phyloP scores from a whole-genome alignment of 805 yeast species.

The Teunomyces aglyptinius region DNA sequence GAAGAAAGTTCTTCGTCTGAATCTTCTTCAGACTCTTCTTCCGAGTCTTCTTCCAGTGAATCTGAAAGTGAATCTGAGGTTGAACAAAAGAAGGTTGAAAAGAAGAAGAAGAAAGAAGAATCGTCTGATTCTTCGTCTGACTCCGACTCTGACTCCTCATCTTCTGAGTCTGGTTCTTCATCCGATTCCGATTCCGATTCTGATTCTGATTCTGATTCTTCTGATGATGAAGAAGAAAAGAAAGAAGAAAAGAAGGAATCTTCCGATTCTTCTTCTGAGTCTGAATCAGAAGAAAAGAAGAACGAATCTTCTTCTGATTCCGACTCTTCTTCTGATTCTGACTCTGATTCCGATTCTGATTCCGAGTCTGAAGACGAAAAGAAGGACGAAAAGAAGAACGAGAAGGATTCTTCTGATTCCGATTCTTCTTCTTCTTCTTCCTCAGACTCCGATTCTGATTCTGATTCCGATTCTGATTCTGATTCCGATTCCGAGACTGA shows the following conservation, averaged over 20 bases:
- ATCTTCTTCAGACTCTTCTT: constrained; percentile 17
- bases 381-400: constrained; percentile 12
- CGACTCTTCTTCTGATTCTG: constrained; percentile 9
- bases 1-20: constrained; percentile 17
- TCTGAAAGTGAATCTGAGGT: constrained; percentile 27
- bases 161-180: constrained; percentile 8
- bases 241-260: constrained; percentile 13
- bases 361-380: not conserved
- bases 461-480: constrained; percentile 27
- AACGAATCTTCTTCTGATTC: constrained; percentile 17
- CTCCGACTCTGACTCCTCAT: constrained; percentile 15
- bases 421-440: constrained; percentile 10
- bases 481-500: constrained; percentile 21
- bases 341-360: not conserved
- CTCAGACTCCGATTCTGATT: constrained; percentile 13
- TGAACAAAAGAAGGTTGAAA: constrained; percentile 14
- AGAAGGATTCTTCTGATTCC: constrained; percentile 17
- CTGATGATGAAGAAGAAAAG: constrained; percentile 23
- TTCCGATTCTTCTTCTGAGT: not conserved
- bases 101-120: constrained; percentile 13
- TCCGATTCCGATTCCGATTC: constrained; percentile 30
- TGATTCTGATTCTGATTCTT: constrained; percentile 34
- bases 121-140: constrained; percentile 16
- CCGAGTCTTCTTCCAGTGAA: constrained; percentile 23
- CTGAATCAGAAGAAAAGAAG: constrained; percentile 6